Conservation (phyloP, 163 green algal genomes). For the Scenedesmus sp. region DNA sequence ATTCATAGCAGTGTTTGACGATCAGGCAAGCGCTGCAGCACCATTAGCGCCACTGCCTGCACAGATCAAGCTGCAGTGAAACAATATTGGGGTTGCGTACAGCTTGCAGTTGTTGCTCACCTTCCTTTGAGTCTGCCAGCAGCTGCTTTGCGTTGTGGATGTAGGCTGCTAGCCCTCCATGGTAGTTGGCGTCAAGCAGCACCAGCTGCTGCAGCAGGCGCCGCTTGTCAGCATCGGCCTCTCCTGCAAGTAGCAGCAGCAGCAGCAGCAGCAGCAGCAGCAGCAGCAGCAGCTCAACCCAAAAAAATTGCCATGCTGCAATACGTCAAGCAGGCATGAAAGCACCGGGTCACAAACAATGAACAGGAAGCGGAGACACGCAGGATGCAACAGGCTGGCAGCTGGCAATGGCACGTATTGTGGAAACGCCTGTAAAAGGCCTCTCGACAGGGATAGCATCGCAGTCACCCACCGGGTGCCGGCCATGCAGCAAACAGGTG, state of each 20-base stretch:
- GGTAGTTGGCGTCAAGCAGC: slow-evolving; percentile 85
- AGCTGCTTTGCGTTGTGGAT: slow-evolving; percentile 90
- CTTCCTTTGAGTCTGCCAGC: slow-evolving; percentile 86
- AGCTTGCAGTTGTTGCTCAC: slow-evolving; percentile 52
- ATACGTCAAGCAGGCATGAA: too few species aligned
- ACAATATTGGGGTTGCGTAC: neutral
- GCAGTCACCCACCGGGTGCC: slow-evolving; percentile 21
- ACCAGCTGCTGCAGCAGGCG: slow-evolving; percentile 84
- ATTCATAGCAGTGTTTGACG: too few species aligned
- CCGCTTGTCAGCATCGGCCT: slow-evolving; percentile 82
- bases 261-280: too few species aligned
- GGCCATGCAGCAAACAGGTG: slow-evolving; percentile 89
- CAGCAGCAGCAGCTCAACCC: too few species aligned
- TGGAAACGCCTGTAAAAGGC: too few species aligned
- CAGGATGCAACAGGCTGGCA: too few species aligned
- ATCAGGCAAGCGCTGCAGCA: too few species aligned
- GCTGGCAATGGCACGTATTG: too few species aligned
- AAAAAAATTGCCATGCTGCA: too few species aligned
- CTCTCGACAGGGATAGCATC: neutral
- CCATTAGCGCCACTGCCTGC: too few species aligned
- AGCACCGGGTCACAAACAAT: too few species aligned
- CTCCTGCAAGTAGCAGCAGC: slow-evolving; percentile 50
- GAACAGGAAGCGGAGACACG: too few species aligned
- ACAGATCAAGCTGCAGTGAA: neutral
- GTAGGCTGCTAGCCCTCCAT: slow-evolving; percentile 89